Conservation (phyloP, 177 flowering plant species). For the Vitis hybrid region DNA sequence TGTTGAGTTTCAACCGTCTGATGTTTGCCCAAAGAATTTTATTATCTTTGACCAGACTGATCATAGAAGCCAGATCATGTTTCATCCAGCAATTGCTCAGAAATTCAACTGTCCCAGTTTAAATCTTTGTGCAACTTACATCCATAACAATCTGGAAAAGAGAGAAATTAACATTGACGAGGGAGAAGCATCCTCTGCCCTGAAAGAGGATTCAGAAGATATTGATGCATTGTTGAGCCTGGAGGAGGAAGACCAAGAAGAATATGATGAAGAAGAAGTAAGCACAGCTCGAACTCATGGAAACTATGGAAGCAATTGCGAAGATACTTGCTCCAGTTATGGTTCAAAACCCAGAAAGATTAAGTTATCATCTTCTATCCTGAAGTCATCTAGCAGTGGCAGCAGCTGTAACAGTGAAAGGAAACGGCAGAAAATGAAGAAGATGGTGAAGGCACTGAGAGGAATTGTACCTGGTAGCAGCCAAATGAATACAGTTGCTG, state of each 20-base stretch:
- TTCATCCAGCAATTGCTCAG: slow-evolving; percentile 50
- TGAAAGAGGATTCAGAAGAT: slow-evolving; percentile 62
- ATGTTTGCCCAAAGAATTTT: slow-evolving; percentile 66
- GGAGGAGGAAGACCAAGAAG: slow-evolving; percentile 55
- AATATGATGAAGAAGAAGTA: slow-evolving; percentile 52
- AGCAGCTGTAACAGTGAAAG: slow-evolving; percentile 30
- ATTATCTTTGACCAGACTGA: slow-evolving; percentile 69
- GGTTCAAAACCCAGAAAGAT: slow-evolving; percentile 32
- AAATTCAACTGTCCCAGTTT: slow-evolving; percentile 36
- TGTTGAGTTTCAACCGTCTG: slow-evolving; percentile 59
- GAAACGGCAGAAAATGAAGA: slow-evolving; percentile 51
- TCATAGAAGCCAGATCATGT: slow-evolving; percentile 60
- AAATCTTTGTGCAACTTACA: slow-evolving; percentile 19
- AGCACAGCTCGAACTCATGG: slow-evolving; percentile 61
- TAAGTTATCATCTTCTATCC: slow-evolving; percentile 23
- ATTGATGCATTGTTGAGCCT: slow-evolving; percentile 67
- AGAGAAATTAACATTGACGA: slow-evolving; percentile 14
- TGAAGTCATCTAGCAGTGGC: slow-evolving; percentile 28
- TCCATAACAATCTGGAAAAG: slow-evolving; percentile 16
- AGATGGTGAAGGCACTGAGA: slow-evolving; percentile 58
- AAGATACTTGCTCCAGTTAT: slow-evolving; percentile 49
- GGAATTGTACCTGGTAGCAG: slow-evolving; percentile 74
- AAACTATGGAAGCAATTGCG: slow-evolving; percentile 37
- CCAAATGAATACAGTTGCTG: slow-evolving; percentile 57
- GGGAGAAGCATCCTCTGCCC: slow-evolving; percentile 28